Evolutionary conservation across 2,329 filamentous ascomycete genomes (phyloP).

Genomic region (Cercospora nicotianae): DNA sequence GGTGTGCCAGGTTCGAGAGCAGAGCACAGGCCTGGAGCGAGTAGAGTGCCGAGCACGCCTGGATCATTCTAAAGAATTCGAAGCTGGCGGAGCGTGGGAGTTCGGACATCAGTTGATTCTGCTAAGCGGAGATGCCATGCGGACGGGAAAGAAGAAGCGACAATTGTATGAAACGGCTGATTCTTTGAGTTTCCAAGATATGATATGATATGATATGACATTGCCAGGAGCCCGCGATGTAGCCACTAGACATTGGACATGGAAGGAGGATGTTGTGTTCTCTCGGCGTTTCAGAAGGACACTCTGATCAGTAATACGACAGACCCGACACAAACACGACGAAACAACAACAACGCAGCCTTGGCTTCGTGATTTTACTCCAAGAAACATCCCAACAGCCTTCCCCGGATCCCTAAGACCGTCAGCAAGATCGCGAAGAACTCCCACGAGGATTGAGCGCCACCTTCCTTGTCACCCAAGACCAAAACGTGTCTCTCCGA

Average conservation of each 20-base stretch:
- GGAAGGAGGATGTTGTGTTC: no score
- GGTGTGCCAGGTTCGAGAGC: slow-evolving; percentile 8
- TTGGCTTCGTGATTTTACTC: no score
- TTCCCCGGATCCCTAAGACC: not conserved
- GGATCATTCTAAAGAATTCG: slow-evolving; percentile 5
- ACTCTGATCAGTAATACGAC: not conserved
- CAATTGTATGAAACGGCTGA: not conserved
- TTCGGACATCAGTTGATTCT: not conserved
- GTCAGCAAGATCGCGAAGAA: not conserved
- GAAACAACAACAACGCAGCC: not conserved
- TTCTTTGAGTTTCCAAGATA: not conserved
- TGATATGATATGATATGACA: no score
- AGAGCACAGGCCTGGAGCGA: slow-evolving; percentile 17
- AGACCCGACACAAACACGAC: no score
- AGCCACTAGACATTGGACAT: no score
- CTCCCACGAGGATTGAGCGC: not conserved
- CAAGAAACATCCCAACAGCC: not conserved
- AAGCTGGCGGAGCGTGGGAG: not conserved
- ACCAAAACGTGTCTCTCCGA: not conserved
- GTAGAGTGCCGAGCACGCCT: slow-evolving; percentile 20
- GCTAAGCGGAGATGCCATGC: not conserved
- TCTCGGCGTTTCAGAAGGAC: not conserved
- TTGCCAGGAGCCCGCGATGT: no score
- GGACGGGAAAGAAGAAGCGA: not conserved
- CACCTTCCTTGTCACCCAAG: not conserved